Conservation (phyloP, 768 basidiomycete species). For the Auricularia cornea region DNA sequence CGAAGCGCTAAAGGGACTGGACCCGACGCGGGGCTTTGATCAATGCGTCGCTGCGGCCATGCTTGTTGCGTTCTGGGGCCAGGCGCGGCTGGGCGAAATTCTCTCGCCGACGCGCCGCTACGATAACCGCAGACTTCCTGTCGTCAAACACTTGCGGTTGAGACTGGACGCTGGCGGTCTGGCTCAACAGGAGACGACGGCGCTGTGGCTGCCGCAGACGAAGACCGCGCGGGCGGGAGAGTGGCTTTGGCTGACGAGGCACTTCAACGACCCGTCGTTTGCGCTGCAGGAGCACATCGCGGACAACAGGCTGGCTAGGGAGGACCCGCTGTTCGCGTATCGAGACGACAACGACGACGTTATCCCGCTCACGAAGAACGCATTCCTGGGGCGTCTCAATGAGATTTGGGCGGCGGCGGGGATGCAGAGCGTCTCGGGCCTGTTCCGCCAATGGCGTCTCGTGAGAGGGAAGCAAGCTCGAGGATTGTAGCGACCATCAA, state of each 20-base stretch:
- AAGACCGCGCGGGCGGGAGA: not conserved
- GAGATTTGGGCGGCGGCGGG: conserved; percentile 17
- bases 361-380: conserved; percentile 21
- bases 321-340: conserved; percentile 32
- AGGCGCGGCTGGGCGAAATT: conserved; percentile 33
- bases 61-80: conserved; percentile 29
- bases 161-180: not conserved
- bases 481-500: too few species aligned
- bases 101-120: not conserved
- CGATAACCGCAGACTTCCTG: not conserved
- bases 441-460: too few species aligned
- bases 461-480: too few species aligned
- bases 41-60: conserved; percentile 30
- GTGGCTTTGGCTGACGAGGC: not conserved
- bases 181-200: not conserved
- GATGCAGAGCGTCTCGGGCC: conserved; percentile 30
- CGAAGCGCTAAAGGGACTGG: conserved; percentile 15
- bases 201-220: not conserved
- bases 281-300: conserved; percentile 24
- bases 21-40: conserved; percentile 27
- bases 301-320: conserved; percentile 18
- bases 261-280: conserved; percentile 8
- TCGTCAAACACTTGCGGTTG: not conserved
- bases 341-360: conserved; percentile 24
- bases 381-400: conserved; percentile 25